These are phyloP conservation scores for Trichoderma pleuroti DNA, from an alignment of 2,329 filamentous ascomycete species.

Conservation along the genomic window DNA sequence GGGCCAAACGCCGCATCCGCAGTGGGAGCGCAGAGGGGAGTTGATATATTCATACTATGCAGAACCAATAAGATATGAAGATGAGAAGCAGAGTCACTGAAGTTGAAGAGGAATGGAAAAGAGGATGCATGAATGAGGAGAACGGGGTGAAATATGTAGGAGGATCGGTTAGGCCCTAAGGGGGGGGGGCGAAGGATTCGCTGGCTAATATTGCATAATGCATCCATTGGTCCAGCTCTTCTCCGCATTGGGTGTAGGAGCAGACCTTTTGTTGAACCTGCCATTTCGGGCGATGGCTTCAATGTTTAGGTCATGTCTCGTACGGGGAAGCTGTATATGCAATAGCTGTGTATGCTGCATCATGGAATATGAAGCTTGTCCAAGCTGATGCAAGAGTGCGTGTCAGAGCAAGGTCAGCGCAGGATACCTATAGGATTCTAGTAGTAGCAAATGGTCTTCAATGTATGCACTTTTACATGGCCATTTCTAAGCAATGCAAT, in stretches of 20 bases:
- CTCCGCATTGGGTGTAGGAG: not conserved
- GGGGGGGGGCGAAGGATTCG: conserved; percentile 1
- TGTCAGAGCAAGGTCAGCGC: not conserved
- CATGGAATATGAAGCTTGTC: not conserved
- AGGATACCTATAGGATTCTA: not conserved
- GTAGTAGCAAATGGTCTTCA: not conserved
- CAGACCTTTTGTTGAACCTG: conserved; percentile 5
- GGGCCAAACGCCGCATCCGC: conserved; percentile 29
- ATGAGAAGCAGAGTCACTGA: not conserved
- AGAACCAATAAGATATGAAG: not conserved
- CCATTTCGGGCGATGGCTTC: not conserved
- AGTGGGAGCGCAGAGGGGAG: conserved; percentile 22
- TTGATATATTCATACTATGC: conserved; percentile 26
- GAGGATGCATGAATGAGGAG: too few species aligned
- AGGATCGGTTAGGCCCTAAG: not conserved
- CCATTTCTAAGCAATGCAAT: not conserved
- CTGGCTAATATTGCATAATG: conserved; percentile 1
- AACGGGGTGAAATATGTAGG: not conserved
- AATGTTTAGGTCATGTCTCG: not conserved
- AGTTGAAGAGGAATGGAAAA: not conserved
- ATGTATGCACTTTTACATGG: not conserved
- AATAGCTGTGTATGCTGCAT: not conserved
- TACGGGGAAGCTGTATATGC: not conserved
- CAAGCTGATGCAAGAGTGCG: not conserved
- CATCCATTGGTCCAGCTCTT: not conserved